phyloP scores from a whole-genome alignment of 2,329 filamentous ascomycete genomes.

The Neocatenulostroma microsporum region DNA sequence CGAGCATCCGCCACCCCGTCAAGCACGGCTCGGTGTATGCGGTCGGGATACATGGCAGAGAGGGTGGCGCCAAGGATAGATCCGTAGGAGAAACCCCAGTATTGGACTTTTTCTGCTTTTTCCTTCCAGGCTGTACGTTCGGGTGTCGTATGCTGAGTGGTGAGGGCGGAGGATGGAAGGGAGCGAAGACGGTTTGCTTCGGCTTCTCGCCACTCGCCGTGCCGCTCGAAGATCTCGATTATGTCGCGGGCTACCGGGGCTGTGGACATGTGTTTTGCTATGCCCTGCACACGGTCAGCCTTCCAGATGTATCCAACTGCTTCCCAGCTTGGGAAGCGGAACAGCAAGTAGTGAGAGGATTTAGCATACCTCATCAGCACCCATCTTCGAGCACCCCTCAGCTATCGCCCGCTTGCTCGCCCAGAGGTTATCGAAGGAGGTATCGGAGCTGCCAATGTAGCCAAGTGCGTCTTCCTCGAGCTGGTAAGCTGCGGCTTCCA shows the following conservation, averaged over 20 bases:
- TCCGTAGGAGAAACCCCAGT: slow-evolving; percentile 40
- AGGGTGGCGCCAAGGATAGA: slow-evolving; percentile 41
- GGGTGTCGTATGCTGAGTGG: slow-evolving; percentile 4
- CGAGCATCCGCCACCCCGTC: slow-evolving; percentile 36
- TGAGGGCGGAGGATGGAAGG: neutral
- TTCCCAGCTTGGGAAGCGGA: too few relatives aligned
- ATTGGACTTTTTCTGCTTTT: slow-evolving; percentile 27
- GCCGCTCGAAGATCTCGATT: slow-evolving; percentile 40
- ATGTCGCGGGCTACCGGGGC: slow-evolving; percentile 42
- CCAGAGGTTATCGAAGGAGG: slow-evolving; percentile 32
- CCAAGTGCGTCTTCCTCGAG: slow-evolving; percentile 29
- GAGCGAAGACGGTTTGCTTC: slow-evolving; percentile 20
- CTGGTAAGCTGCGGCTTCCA: slow-evolving; percentile 22
- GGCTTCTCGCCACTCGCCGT: slow-evolving; percentile 25
- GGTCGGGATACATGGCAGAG: slow-evolving; percentile 37
- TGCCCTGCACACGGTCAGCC: too few relatives aligned
- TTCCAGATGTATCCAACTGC: too few relatives aligned
- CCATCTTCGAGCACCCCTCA: slow-evolving; percentile 14
- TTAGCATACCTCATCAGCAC: slow-evolving; percentile 7
- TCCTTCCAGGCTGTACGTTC: slow-evolving; percentile 20
- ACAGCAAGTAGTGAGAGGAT: too few relatives aligned
- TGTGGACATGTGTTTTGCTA: slow-evolving; percentile 38
- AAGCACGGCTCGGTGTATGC: slow-evolving; percentile 35
- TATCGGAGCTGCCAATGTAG: slow-evolving; percentile 33
- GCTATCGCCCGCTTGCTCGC: slow-evolving; percentile 31